Conservation (phyloP, 768 basidiomycete genomes). For the Cystobasidium onofrii region DNA sequence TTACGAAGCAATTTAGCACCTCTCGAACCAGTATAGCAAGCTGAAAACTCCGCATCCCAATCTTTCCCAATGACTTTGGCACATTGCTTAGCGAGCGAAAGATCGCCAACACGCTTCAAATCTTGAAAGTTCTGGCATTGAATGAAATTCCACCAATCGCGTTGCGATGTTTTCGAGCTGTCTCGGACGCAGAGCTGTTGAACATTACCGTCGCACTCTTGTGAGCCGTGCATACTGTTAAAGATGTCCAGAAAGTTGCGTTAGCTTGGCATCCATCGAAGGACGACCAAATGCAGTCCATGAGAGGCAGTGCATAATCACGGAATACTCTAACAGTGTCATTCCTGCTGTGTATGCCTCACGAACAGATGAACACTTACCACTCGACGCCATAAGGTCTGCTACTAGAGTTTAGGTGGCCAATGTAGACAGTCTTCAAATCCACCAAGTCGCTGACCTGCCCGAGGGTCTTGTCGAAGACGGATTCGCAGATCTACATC, state of each 20-base stretch:
- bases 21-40: slow-evolving; percentile 20
- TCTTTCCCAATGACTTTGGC: slow-evolving; percentile 22
- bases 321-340: too few species aligned
- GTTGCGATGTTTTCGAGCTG: neutral
- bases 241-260: neutral
- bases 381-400: slow-evolving; percentile 20
- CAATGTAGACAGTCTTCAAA: slow-evolving; percentile 9
- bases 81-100: slow-evolving; percentile 13
- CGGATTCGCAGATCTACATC: slow-evolving; percentile 16
- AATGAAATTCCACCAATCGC: slow-evolving; percentile 29
- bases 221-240: slow-evolving; percentile 17
- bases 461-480: slow-evolving; percentile 24
- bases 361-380: too few species aligned
- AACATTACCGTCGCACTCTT: slow-evolving; percentile 28
- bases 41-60: slow-evolving; percentile 20
- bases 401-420: slow-evolving; percentile 11
- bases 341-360: too few species aligned
- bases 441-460: neutral
- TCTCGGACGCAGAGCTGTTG: slow-evolving; percentile 27
- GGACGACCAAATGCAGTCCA: neutral
- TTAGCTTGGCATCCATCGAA: neutral
- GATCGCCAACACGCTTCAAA: slow-evolving; percentile 14
- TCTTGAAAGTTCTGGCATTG: slow-evolving; percentile 29
- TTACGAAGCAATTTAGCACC: slow-evolving; percentile 5
- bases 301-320: too few species aligned